Conservation (phyloP, 305 asterid genomes). For the Euphrasia arctica region DNA sequence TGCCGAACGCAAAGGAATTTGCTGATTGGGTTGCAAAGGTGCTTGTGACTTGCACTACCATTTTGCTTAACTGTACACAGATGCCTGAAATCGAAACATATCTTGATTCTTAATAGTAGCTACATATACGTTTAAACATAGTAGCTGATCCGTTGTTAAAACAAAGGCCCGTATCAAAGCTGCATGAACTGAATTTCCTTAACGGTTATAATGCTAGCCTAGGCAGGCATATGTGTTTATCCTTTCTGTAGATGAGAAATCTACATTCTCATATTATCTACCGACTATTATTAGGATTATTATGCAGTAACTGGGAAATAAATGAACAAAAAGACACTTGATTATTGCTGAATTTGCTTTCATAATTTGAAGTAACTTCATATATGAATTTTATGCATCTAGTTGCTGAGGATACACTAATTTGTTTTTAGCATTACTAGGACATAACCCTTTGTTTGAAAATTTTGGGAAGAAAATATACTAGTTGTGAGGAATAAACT, state of each 20-base stretch:
- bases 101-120: background rate
- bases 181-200: too few species aligned
- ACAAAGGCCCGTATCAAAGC: too few species aligned
- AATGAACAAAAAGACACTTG: constrained; percentile 11
- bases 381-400: constrained; percentile 12
- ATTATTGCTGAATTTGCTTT: background rate
- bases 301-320: background rate
- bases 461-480: background rate
- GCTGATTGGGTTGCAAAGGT: constrained; percentile 99
- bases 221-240: constrained; percentile 6
- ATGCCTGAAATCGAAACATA: background rate
- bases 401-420: background rate
- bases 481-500: background rate
- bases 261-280: constrained; percentile 1
- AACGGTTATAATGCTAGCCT: background rate
- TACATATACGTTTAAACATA: background rate
- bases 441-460: background rate
- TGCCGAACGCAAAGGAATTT: constrained; percentile 93
- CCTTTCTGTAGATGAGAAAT: background rate
- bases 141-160: background rate
- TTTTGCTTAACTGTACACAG: constrained; percentile 8
- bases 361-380: background rate
- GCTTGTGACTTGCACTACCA: constrained; percentile 22
- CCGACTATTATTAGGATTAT: background rate
- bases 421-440: background rate